These are phyloP conservation scores for Amborella trichopoda DNA, from an alignment of 164 flowering plant genomes.

Conservation along the genomic window DNA sequence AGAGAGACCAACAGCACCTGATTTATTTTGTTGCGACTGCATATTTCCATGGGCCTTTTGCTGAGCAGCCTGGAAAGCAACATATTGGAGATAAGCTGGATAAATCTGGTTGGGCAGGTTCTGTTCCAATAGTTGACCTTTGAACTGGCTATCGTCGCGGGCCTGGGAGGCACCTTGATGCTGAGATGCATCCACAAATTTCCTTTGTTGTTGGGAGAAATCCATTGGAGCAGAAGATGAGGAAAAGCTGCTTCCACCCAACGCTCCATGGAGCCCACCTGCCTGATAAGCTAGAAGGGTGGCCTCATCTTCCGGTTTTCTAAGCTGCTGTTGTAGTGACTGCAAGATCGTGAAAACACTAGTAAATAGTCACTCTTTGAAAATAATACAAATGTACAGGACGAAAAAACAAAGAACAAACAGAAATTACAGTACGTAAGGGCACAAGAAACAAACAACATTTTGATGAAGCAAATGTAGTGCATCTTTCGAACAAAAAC, in stretches of 20 bases:
- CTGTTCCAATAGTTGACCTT: conserved; percentile 57
- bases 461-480: neutral
- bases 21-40: conserved; percentile 52
- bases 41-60: conserved; percentile 49
- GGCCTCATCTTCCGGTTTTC: conserved; percentile 80
- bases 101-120: conserved; percentile 43
- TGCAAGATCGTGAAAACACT: conserved; percentile 24
- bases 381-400: neutral
- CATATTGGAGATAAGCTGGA: conserved; percentile 67
- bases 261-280: conserved; percentile 46
- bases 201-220: conserved; percentile 49
- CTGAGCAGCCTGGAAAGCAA: conserved; percentile 61
- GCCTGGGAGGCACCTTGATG: conserved; percentile 44
- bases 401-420: neutral
- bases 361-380: neutral
- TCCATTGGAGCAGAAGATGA: conserved; percentile 44
- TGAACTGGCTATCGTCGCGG: conserved; percentile 48
- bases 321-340: conserved; percentile 54
- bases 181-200: conserved; percentile 45
- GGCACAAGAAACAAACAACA: neutral
- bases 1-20: conserved; percentile 41
- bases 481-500: no score
- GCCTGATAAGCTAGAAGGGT: conserved; percentile 58
- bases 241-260: conserved; percentile 47
- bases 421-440: neutral